phyloP scores from a whole-genome alignment of 176 grass and related monocot genomes.

The Lolium multiflorum region DNA sequence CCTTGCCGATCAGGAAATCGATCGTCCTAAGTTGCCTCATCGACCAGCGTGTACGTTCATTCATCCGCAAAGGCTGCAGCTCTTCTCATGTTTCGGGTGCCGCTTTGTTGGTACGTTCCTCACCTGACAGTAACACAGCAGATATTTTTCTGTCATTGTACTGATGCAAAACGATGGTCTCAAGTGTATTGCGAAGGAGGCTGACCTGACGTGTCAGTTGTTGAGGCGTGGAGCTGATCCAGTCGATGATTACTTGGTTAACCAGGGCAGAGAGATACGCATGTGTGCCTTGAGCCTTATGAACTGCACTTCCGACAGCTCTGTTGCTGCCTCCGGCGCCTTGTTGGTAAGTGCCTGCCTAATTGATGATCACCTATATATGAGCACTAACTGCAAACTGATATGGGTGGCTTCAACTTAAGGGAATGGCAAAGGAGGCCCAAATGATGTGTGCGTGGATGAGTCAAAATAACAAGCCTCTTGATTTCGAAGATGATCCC shows the following conservation, averaged over 20 bases:
- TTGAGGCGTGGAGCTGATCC: not conserved
- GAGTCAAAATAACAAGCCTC: not conserved
- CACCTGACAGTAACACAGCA: not conserved
- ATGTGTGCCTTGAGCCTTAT: slow-evolving; percentile 21
- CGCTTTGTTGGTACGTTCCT: not conserved
- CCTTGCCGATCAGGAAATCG: not conserved
- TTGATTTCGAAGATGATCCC: not conserved
- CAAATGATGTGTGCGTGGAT: not conserved
- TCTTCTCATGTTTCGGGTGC: not conserved
- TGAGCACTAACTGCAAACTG: not conserved
- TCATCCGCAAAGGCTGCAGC: not conserved
- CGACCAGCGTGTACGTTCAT: not conserved
- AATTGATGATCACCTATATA: not conserved
- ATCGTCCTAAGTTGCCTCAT: not conserved
- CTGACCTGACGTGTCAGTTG: not conserved
- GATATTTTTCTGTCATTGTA: not conserved
- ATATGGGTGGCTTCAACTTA: slow-evolving; percentile 17
- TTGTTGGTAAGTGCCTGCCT: slow-evolving; percentile 12
- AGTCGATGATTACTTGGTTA: not conserved
- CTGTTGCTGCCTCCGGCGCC: not conserved
- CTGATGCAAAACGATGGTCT: not conserved
- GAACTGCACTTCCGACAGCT: not conserved
- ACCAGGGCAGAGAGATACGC: not conserved
- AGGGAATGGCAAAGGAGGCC: slow-evolving; percentile 26
- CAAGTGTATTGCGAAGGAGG: not conserved